phyloP scores from a whole-genome alignment of 1,139 yeast species.

The Pichia sp. region DNA sequence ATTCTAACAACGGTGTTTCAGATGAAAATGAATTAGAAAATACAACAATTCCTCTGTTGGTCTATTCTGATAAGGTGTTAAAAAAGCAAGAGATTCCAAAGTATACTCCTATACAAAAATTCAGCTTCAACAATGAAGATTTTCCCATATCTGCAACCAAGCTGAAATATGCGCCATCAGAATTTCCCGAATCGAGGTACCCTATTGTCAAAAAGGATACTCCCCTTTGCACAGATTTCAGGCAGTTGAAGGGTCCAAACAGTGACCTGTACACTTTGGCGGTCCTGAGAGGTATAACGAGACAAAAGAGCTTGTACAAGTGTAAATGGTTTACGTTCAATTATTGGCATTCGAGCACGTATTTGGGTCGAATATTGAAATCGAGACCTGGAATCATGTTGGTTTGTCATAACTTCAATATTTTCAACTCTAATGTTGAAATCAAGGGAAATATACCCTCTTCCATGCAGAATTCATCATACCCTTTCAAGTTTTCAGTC shows the following conservation, averaged over 20 bases:
- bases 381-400: slow-evolving; percentile 44
- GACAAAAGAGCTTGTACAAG: slow-evolving; percentile 20
- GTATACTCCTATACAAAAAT: slow-evolving; percentile 8
- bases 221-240: slow-evolving; percentile 15
- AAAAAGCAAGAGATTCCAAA: not conserved
- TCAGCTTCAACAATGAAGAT: slow-evolving; percentile 17
- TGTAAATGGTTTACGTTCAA: slow-evolving; percentile 33
- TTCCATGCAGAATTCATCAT: slow-evolving; percentile 24
- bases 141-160: slow-evolving; percentile 16
- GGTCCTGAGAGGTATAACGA: slow-evolving; percentile 7
- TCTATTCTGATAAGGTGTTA: not conserved
- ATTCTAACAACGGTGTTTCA: not conserved
- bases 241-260: slow-evolving; percentile 26
- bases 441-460: slow-evolving; percentile 20
- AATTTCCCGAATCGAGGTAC: slow-evolving; percentile 17
- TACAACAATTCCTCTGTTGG: not conserved
- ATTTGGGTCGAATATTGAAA: slow-evolving; percentile 43
- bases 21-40: not conserved
- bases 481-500: slow-evolving; percentile 39
- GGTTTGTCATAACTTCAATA: slow-evolving; percentile 26
- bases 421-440: slow-evolving; percentile 19
- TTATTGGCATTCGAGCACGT: slow-evolving; percentile 46
- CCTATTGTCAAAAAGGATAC: slow-evolving; percentile 14
- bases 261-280: slow-evolving; percentile 20
- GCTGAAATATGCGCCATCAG: slow-evolving; percentile 16